Conservation (phyloP, 495 filamentous ascomycete genomes). For the Cairneyella variabilis region DNA sequence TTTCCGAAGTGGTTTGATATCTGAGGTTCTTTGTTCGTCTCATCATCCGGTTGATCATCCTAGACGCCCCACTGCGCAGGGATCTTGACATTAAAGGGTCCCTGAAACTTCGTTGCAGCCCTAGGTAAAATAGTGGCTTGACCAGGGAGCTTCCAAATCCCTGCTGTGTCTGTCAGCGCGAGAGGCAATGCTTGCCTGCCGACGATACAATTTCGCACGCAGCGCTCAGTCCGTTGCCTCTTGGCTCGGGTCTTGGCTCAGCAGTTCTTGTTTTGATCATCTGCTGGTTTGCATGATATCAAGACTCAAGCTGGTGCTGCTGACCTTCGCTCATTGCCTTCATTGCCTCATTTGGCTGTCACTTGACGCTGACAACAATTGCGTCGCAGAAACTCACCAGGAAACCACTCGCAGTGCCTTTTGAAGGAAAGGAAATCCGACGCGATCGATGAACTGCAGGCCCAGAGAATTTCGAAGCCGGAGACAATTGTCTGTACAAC, state of each 20-base stretch:
- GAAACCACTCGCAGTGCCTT: too few species aligned
- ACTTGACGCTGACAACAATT: too few species aligned
- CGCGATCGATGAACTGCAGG: too few species aligned
- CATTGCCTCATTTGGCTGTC: too few species aligned
- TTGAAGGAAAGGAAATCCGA: too few species aligned
- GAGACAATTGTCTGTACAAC: too few species aligned
- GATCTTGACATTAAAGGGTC: not conserved
- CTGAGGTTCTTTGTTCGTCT: not conserved
- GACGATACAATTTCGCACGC: not conserved
- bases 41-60: not conserved
- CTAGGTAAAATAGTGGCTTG: not conserved
- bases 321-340: too few species aligned
- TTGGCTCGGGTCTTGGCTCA: not conserved
- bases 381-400: too few species aligned
- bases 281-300: not conserved
- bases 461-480: too few species aligned
- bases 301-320: too few species aligned
- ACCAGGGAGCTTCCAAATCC: constrained; percentile 1
- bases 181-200: not conserved
- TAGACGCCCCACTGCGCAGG: not conserved
- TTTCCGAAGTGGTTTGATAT: too few species aligned
- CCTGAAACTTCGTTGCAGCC: not conserved
- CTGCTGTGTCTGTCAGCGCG: not conserved
- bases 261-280: not conserved
- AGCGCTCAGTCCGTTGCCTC: not conserved